Evolutionary conservation across 2,329 filamentous ascomycete genomes (phyloP), one percentile per base, ranked within the genome.

Genomic region (Teratosphaeria zuluensis): DNA sequence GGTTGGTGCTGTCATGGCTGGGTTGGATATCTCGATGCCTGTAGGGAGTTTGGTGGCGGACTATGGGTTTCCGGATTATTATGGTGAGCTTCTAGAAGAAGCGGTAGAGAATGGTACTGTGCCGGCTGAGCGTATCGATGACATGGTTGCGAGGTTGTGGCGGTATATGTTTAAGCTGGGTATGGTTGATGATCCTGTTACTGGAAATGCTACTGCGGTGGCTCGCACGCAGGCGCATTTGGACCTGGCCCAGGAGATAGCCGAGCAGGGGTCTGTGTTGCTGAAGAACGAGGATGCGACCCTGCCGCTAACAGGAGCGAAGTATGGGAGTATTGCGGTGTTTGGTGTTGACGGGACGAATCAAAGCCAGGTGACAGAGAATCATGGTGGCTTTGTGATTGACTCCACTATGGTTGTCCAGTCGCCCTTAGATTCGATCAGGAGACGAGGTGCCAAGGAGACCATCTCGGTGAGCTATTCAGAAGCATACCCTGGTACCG

Each of bases 11-110:
- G 84, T 89, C 3, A 78, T 83, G 52, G 87, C 88, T 32, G 89
- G 89, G 32, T 76, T 94, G 32, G 90, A 95, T 72, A 90, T 95
- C 86, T 81, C 82, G 21, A 95, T 94, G 90, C 88, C 89, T 0
- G 89, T 89, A 9, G 35, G 35, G 11, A 42, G 35, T 16, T 14
- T 42, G 35, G 35, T 16, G 35, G 35, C 12, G 35, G 35, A 42
- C 4, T 42, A 52, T 21, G 51, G 51, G 1, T 52, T 42, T 16
- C 35, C 35, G 35, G 35, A 12, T 16, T 42, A 42, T 14, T 42
- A 42, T 42, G 35, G 11, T 12, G 35, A 42, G 35, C 35, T 42
- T 5, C 35, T 42, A 16, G 35, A 5, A 4, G 35, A 42, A 14
- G 35, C 35, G 4, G 12, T 42, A 5, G n/a, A 16, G 35, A 16